Evolutionary conservation across 306 rosid species (phyloP).

Genomic region (Citrullus colocynthis): DNA sequence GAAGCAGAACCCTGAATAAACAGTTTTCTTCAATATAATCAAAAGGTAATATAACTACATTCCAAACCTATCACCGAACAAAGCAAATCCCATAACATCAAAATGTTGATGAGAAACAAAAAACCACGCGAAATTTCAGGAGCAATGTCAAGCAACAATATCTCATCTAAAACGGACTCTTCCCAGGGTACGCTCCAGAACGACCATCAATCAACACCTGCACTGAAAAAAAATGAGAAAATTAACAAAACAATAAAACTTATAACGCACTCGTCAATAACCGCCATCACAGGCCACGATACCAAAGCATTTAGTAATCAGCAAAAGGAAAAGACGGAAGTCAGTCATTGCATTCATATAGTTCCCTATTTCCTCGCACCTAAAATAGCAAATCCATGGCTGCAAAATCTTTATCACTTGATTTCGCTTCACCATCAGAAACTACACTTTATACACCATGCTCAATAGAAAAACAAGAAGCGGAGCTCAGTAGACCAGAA

Average conservation of each 20-base stretch:
- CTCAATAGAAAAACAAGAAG: neutral
- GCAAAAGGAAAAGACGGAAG: neutral
- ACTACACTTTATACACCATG: neutral
- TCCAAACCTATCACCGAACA: constrained; percentile 15
- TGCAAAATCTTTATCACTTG: neutral
- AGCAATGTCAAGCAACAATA: neutral
- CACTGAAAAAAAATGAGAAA: neutral
- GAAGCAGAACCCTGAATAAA: constrained; percentile 5
- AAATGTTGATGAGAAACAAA: neutral
- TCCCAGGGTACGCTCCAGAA: neutral
- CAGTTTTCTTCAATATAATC: constrained; percentile 17
- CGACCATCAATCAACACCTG: neutral
- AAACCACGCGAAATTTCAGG: neutral
- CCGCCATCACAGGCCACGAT: neutral
- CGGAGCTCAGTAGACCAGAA: neutral
- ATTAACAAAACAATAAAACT: neutral
- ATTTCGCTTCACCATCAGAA: neutral
- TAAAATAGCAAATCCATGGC: neutral
- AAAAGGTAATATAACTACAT: constrained; percentile 13
- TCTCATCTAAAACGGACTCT: neutral
- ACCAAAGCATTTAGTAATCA: neutral
- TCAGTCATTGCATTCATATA: neutral
- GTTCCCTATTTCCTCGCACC: neutral
- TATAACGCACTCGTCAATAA: neutral
- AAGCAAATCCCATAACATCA: constrained; percentile 5